phyloP scores from a whole-genome alignment of 305 asterid species.

The Euphrasia arctica region DNA sequence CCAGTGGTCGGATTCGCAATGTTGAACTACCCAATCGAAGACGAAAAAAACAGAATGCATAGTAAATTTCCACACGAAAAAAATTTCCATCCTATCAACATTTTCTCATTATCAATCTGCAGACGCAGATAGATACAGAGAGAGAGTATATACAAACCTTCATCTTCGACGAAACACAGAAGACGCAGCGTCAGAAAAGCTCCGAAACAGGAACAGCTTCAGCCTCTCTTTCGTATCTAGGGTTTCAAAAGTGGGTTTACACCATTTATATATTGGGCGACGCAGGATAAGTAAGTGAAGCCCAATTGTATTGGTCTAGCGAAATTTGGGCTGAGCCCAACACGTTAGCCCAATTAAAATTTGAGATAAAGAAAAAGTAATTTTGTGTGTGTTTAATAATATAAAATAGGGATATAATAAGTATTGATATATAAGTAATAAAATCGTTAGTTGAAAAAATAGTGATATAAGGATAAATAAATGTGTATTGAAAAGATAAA shows the following conservation, averaged over 20 bases:
- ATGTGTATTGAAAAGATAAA: no score
- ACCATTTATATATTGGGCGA: background rate
- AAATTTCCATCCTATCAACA: no score
- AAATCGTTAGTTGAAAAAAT: no score
- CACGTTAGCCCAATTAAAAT: no score
- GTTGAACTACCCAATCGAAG: conserved; percentile 35
- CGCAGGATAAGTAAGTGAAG: background rate
- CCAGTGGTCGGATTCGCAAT: conserved; percentile 48
- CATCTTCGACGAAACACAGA: conserved; percentile 29
- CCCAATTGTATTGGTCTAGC: background rate
- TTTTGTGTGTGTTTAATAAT: no score
- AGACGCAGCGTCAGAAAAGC: conserved; percentile 12
- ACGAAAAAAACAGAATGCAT: background rate
- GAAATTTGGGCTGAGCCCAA: background rate
- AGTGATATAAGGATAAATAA: no score
- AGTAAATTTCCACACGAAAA: background rate
- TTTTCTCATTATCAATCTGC: background rate
- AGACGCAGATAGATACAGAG: background rate
- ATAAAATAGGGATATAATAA: no score
- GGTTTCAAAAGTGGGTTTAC: conserved; percentile 1
- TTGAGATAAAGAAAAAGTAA: no score
- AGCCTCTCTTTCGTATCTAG: background rate
- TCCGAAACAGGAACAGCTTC: background rate
- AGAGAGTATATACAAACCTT: conserved; percentile 23
- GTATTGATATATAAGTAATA: no score